Evolutionary conservation across 73 alveolate genomes (phyloP), one percentile per base, ranked within the genome.

Genomic region (Tetrahymena thermophila): DNA sequence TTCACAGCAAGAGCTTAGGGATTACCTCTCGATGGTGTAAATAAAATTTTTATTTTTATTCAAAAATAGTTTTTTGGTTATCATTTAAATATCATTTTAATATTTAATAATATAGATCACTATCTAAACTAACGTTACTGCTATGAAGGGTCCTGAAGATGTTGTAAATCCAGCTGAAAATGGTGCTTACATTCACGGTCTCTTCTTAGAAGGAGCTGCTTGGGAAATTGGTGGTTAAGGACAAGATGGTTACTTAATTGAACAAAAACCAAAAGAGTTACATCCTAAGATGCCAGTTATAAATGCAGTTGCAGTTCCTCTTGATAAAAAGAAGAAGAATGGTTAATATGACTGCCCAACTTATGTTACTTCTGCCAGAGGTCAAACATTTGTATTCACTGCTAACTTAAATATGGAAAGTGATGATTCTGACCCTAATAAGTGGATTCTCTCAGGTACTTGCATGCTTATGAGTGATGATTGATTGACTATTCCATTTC

Each of bases 181-280:
- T 23, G 99, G 99, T 85, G 99, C 99, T 25, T 98, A 99, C 96
- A 98, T 99, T 57, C 99, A 99, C 93, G 99, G 99, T 42, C 97
- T 99, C 96, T 99, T 97, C 98, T 97, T 99, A 93, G 99, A 99
- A 97, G 99, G 99, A 25, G 99, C 99, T 50, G 99, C 99, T 84
- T 99, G 99, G 99, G 99, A 99, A 97, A 98, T 97, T 25, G 99
- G 99, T 84, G 99, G 99, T 95, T 94, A 96, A 85, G 99, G 98
- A 93, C 99, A 99, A 93, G 99, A 99, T 95, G 99, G 99, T 83
- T 98, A 99, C 96, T 97, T 99, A 43, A 99, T 99, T 55, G 99
- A 99, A 95, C 96, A 97, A 98, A 97, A 97, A 44, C 98, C 98
- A 85, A 99, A 99, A 98, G 99, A 98, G 96, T 96, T 99, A 84